phyloP scores from a whole-genome alignment of 106 monocot species.

The Phalaenopsis aphrodite region DNA sequence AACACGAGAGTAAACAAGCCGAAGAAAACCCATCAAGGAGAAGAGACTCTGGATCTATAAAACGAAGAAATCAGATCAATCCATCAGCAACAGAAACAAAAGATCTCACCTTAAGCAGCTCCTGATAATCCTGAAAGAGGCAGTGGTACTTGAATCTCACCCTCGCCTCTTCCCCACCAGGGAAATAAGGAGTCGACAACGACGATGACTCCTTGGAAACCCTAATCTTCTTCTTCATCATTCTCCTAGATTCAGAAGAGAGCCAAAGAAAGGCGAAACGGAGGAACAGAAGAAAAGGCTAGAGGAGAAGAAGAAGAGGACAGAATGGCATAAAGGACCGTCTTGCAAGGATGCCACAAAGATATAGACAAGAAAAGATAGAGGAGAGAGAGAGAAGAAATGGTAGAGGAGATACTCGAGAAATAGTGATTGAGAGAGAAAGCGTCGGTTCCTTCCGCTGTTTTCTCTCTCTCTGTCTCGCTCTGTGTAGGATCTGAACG shows the following conservation, averaged over 20 bases:
- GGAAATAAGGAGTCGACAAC: not conserved
- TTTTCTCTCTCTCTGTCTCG: not conserved
- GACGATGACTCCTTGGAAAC: not conserved
- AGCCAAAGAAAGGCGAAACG: not conserved
- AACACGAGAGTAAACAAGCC: too few relatives aligned
- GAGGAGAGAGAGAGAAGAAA: not conserved
- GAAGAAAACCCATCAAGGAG: not conserved
- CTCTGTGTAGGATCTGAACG: not conserved
- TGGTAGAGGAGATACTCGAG: not conserved
- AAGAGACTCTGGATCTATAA: not conserved
- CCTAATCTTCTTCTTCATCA: not conserved
- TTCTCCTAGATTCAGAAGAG: not conserved
- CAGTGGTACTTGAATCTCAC: constrained; percentile 13
- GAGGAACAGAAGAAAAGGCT: not conserved
- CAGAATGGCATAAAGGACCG: too few relatives aligned
- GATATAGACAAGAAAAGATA: not conserved
- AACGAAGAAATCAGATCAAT: not conserved
- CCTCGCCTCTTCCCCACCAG: constrained; percentile 5
- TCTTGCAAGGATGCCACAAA: not conserved
- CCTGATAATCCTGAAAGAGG: constrained; percentile 10
- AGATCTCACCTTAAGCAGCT: constrained; percentile 11
- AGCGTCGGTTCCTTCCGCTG: not conserved
- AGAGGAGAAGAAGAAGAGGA: not conserved
- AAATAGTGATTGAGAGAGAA: constrained; percentile 1
- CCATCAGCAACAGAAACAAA: not conserved